Conservation (phyloP, 2,329 filamentous ascomycete species). For the Paraconiothyrium brasiliense region DNA sequence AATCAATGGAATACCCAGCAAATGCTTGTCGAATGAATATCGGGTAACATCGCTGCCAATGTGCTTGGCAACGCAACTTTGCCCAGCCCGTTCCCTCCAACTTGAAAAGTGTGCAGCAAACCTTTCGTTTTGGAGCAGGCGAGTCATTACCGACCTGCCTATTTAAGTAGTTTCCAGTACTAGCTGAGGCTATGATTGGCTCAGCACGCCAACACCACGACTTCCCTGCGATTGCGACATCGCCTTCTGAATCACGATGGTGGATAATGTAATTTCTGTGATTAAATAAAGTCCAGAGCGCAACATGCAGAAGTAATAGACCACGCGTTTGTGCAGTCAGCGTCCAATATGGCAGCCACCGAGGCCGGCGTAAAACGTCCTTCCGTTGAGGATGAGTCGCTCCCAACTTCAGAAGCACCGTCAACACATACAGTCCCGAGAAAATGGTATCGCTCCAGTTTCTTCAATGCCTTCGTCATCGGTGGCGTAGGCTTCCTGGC, state of each 20-base stretch:
- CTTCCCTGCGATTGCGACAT: constrained; percentile 13
- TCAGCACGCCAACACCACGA: background rate
- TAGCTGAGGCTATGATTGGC: background rate
- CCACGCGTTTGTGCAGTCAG: background rate
- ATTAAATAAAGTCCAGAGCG: constrained; percentile 2
- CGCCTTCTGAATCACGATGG: constrained; percentile 9
- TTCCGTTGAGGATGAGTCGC: constrained; percentile 13
- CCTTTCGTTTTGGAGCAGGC: background rate
- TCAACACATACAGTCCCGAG: constrained; percentile 18
- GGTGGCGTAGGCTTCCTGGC: constrained; percentile 26
- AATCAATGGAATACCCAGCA: background rate
- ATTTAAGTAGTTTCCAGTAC: constrained; percentile 1
- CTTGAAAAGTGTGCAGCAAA: constrained; percentile 7
- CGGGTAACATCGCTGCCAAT: constrained; percentile 1
- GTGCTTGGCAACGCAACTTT: background rate
- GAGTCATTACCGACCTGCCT: constrained; percentile 10
- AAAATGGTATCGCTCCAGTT: constrained; percentile 56
- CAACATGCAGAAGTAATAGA: background rate
- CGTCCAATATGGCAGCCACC: constrained; percentile 3
- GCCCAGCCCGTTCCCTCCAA: background rate
- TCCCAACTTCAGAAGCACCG: constrained; percentile 15
- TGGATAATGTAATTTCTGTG: background rate
- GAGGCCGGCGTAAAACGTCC: constrained; percentile 8
- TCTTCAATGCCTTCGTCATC: constrained; percentile 30
- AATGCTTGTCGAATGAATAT: constrained; percentile 1